Percentiles rank a stretch among this genome's conserved stretches.
These are phyloP conservation scores for Geosiphon pyriformis DNA, from an alignment of 192 early-diverging fungal species.

Conservation along the genomic window DNA sequence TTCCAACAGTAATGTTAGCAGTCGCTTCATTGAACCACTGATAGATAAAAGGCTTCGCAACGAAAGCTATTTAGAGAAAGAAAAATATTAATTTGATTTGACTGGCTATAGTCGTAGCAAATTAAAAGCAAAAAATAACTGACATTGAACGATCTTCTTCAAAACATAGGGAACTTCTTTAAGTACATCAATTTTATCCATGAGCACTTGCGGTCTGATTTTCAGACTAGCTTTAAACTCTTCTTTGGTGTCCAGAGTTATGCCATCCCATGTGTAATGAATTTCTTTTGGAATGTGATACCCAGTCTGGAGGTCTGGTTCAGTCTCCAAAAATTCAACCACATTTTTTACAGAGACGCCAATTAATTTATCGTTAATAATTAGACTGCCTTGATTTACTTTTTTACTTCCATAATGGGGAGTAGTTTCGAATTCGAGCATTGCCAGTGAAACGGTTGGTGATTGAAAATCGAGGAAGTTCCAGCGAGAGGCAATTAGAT, in stretches of 20 bases:
- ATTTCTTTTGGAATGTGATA: conserved; percentile 75
- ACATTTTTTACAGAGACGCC: conserved; percentile 75
- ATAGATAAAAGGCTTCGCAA: conserved; percentile 90
- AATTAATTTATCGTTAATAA: conserved; percentile 57
- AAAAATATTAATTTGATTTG: neutral
- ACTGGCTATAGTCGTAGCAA: neutral
- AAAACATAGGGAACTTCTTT: conserved; percentile 87
- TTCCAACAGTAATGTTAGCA: conserved; percentile 70
- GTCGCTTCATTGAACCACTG: conserved; percentile 82
- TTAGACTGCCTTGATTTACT: conserved; percentile 69
- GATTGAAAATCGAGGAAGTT: conserved; percentile 79
- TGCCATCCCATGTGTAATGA: conserved; percentile 73
- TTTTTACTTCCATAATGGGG: conserved; percentile 59
- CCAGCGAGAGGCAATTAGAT: conserved; percentile 78
- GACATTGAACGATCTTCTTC: conserved; percentile 76
- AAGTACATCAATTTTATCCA: conserved; percentile 86
- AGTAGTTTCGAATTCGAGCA: conserved; percentile 79
- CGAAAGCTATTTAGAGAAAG: conserved; percentile 47
- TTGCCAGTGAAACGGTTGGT: conserved; percentile 51
- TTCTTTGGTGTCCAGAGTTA: conserved; percentile 64
- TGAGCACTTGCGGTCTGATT: conserved; percentile 52
- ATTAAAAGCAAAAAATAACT: neutral
- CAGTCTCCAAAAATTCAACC: conserved; percentile 55
- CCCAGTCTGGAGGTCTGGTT: conserved; percentile 73
- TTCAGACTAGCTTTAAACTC: conserved; percentile 59